Percentiles rank a stretch among this genome's conserved stretches.
phyloP scores from a whole-genome alignment of 495 filamentous ascomycete genomes.

The Lophiotrema nucula region DNA sequence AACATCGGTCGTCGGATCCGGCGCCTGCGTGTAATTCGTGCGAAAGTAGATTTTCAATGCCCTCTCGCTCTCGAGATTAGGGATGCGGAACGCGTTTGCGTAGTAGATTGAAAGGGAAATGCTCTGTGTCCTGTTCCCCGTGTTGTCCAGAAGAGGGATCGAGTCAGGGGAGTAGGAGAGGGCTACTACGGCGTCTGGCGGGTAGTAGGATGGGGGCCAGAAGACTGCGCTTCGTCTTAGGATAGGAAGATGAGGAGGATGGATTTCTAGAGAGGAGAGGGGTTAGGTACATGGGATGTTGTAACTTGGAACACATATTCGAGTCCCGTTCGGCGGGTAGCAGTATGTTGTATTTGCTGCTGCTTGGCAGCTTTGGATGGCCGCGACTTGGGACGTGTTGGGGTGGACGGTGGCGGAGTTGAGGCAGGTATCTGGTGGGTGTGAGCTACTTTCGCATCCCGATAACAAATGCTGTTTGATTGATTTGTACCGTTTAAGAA shows the following conservation, averaged over 20 bases:
- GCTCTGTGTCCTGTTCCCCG: not conserved
- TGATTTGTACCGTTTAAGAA: not conserved
- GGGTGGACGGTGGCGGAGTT: not conserved
- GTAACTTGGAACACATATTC: not conserved
- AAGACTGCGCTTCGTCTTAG: not conserved
- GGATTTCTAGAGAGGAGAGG: not conserved
- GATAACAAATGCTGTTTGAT: not conserved
- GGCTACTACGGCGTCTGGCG: not conserved
- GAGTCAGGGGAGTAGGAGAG: not conserved
- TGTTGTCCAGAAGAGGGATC: not conserved
- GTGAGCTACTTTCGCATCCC: not conserved
- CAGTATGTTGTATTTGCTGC: not conserved
- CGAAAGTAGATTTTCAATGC: not conserved
- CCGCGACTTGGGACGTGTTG: not conserved
- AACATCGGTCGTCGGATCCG: not conserved
- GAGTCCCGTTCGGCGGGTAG: not conserved
- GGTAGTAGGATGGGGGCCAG: not conserved
- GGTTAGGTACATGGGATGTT: not conserved
- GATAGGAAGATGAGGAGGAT: not conserved
- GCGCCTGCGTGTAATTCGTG: not conserved
- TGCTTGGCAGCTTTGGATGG: not conserved
- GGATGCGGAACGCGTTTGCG: not conserved
- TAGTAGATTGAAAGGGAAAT: not conserved
- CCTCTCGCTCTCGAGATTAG: not conserved
- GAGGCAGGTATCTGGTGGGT: not conserved